Conservation (phyloP, 2,329 filamentous ascomycete species). For the Thelonectria rubi region DNA sequence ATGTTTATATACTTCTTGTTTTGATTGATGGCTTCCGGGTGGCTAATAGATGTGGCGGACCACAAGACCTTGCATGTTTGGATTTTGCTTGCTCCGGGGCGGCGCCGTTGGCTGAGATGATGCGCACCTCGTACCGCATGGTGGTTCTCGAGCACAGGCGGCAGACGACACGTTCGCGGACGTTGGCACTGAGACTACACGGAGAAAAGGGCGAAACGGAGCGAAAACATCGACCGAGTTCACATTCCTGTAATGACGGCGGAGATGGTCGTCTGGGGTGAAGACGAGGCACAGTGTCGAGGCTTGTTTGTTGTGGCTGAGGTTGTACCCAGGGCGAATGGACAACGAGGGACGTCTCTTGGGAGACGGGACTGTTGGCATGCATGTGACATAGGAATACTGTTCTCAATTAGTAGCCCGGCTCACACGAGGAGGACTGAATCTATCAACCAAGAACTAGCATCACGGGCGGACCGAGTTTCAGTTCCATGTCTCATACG, state of each 20-base stretch:
- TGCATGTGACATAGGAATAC: conserved; percentile 4
- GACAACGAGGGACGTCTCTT: conserved; percentile 9
- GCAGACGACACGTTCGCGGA: not conserved
- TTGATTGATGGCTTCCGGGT: conserved; percentile 25
- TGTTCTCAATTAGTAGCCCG: conserved; percentile 18
- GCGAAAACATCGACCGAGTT: conserved; percentile 21
- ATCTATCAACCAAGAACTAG: conserved; percentile 11
- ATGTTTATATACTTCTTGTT: conserved; percentile 35
- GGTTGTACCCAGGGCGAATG: not conserved
- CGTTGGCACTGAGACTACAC: conserved; percentile 5
- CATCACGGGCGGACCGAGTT: not conserved
- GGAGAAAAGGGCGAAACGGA: conserved; percentile 16
- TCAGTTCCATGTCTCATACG: not conserved
- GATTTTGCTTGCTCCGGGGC: conserved; percentile 28
- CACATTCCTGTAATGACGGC: conserved; percentile 29
- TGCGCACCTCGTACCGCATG: conserved; percentile 17
- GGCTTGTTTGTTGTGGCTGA: conserved; percentile 31
- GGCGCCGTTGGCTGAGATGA: conserved; percentile 30
- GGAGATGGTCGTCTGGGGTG: conserved; percentile 21
- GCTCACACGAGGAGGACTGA: conserved; percentile 13
- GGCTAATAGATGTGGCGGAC: conserved; percentile 36
- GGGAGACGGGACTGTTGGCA: conserved; percentile 15
- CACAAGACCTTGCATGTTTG: conserved; percentile 28
- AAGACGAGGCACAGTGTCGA: conserved; percentile 35
- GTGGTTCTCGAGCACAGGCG: conserved; percentile 8